Percentiles rank a stretch among this genome's conserved stretches.
phyloP scores from a whole-genome alignment of 2,329 filamentous ascomycete species.

The Beauveria medogensis region DNA sequence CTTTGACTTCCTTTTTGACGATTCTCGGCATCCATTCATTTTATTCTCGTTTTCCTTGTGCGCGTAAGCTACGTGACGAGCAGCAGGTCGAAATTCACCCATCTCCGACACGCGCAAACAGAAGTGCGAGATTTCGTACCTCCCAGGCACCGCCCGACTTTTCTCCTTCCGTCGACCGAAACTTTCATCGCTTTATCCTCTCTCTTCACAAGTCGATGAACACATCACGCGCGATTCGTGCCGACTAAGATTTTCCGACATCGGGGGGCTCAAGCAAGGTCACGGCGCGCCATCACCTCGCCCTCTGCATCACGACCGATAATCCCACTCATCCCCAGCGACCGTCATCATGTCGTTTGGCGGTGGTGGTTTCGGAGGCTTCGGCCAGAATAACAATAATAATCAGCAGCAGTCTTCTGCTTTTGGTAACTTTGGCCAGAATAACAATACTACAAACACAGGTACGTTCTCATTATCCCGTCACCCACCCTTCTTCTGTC shows the following conservation, averaged over 20 bases:
- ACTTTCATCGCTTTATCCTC: background rate
- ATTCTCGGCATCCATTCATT: background rate
- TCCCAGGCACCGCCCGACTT: background rate
- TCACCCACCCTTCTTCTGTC: conserved; percentile 13
- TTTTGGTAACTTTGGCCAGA: conserved; percentile 52
- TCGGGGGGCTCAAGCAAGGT: background rate
- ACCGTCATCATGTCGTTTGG: conserved; percentile 45
- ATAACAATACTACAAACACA: conserved; percentile 31
- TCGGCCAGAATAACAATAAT: conserved; percentile 51
- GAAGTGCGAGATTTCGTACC: background rate
- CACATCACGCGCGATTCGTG: background rate
- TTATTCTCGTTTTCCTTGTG: conserved; percentile 39
- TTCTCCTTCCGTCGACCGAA: background rate
- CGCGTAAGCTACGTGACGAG: conserved; percentile 32
- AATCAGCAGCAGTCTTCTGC: conserved; percentile 29
- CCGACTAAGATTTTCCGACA: background rate
- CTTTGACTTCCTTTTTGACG: background rate
- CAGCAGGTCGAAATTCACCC: conserved; percentile 4
- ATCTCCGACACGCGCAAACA: background rate
- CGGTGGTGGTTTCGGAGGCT: conserved; percentile 46
- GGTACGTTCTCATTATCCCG: conserved; percentile 37
- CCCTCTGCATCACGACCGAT: background rate
- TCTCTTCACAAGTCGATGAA: background rate
- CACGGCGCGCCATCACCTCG: background rate
- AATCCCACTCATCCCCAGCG: background rate